Percentiles rank a stretch among this genome's conserved stretches.
These are phyloP conservation scores for Hibiscus syriacus DNA, from an alignment of 345 rosid species.

Conservation along the genomic window DNA sequence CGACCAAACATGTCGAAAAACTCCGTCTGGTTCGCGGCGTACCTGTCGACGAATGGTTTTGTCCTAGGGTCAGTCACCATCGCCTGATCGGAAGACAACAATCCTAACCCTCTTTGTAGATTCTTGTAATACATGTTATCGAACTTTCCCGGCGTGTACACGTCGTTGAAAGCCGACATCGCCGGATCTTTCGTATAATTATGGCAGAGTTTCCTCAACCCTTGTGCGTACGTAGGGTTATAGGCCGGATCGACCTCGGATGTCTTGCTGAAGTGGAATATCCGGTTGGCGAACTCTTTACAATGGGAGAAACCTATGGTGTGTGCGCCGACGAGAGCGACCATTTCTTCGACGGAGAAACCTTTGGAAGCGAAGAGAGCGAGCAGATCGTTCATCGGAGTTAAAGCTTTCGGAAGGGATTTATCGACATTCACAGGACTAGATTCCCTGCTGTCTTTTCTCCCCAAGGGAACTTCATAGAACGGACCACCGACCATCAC, in stretches of 20 bases:
- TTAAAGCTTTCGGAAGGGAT: constrained; percentile 29
- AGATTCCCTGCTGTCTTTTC: constrained; percentile 53
- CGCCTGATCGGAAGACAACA: constrained; percentile 37
- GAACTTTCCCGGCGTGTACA: constrained; percentile 63
- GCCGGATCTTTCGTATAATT: constrained; percentile 33
- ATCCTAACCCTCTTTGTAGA: constrained; percentile 44
- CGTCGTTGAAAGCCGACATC: constrained; percentile 64
- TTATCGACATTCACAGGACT: constrained; percentile 28
- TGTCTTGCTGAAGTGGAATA: constrained; percentile 33
- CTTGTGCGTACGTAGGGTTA: constrained; percentile 37
- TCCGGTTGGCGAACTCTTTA: constrained; percentile 45
- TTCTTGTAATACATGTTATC: constrained; percentile 73
- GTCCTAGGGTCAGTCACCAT: constrained; percentile 43
- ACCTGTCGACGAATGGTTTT: constrained; percentile 37
- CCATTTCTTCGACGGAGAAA: constrained; percentile 40
- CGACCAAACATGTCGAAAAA: not conserved
- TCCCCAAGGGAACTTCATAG: constrained; percentile 38
- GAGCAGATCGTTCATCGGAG: constrained; percentile 33
- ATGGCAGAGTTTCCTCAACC: constrained; percentile 39
- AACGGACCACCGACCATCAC: constrained; percentile 62
- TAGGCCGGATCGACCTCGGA: constrained; percentile 23
- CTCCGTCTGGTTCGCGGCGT: constrained; percentile 31
- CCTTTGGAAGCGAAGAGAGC: constrained; percentile 35
- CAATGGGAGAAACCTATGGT: constrained; percentile 79
- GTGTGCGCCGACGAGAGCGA: constrained; percentile 58